Base-by-base conservation (phyloP, 2,329 filamentous ascomycete genomes). In the Penicillium polonicum region DNA sequence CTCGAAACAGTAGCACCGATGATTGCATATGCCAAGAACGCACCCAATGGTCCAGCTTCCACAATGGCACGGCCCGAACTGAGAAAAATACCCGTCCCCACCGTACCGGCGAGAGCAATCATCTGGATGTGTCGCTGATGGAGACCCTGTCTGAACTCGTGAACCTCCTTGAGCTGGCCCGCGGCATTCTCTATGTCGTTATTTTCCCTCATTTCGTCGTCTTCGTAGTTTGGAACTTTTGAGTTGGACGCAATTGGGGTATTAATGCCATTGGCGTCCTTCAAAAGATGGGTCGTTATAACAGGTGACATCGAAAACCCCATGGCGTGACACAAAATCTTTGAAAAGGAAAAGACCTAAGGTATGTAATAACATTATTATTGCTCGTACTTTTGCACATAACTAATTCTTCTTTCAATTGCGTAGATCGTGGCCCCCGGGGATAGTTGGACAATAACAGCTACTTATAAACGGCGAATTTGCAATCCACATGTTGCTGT, bases 11-110 rank as follows among this genome's bases (percentile, higher is more conserved):
- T 62, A 4, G 74, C 35, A 13, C 77, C 76, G 31, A 76, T 70
- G 41, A 76, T 66, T 0, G 67, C 42, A 53, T 78, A 79, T n/a
- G 70, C 74, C 9, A 79, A 58, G 15, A 72, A 68, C 0, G 68
- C 68, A 4, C 71, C 70, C 9, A 71, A 44, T 17, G 74, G 74
- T 2, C 74, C 74, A 17, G 68, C 66, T 35, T 62, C 63, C 1
- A 67, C 65, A 42, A 76, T 69, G 10, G 72, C 72, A 38, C 60
- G 59, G 2, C 73, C 73, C n/a, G 70, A 73, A 39, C 71, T 67
- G 8, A 76, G 65, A 33, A 76, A 76, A 1, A 76, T 66, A 48
- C 74, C 72, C 1, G 73, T 76, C 8, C 74, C 72, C 38, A 75
- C 72, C 5, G 70, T 73, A 31, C 74, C 73, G 2, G 73, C 73